Base-by-base conservation (phyloP, 495 filamentous ascomycete genomes). In the Tuber magnatum region DNA sequence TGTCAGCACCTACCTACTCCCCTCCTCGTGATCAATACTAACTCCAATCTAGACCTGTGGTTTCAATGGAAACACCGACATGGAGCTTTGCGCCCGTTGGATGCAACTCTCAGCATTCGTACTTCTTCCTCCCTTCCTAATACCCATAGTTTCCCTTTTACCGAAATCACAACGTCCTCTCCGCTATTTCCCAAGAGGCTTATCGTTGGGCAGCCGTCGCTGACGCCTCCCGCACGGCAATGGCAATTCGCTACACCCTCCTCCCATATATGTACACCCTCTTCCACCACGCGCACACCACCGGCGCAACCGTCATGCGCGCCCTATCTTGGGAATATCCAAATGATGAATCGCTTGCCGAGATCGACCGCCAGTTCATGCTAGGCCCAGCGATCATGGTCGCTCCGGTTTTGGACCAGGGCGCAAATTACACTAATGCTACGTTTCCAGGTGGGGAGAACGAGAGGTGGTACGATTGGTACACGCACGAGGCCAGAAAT, bases 21-120 rank as follows among this genome's bases (percentile, higher is more conserved):
- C 56, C 28, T 18, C 56, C 28, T 20, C 6, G 56, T 18, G 32
- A 18, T 32, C 28, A 35, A 65, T 65, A 0, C 56, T 65, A 65
- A 65, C 56, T 35, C 35, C 14, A 35, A 65, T 65, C 56, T 65
- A 65, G 56, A 91, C 91, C 14, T 95, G 93, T 80, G 93, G 93
- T 18, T 97, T 95, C 85, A 86, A 85, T 40, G 88, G 88, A 42
- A 93, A 95, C 78, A 85, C 87, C 0, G 89, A 91, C 76, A 86
- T 88, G 76, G 92, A 95, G 82, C 88, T 97, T 18, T 97, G 93
- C 81, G 88, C 88, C 73, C 88, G 93, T 12, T 97, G 93, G 93
- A 94, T 94, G 92, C 90, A 93, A 83, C 87, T 96, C 1, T 87
- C 86, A 1, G 92, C 93, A 35, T 95, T 96, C 86, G 93, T 94